Evolutionary conservation across 495 filamentous ascomycete species (phyloP), one percentile per base, ranked within the genome.

Genomic region (Penicillium soppii): DNA sequence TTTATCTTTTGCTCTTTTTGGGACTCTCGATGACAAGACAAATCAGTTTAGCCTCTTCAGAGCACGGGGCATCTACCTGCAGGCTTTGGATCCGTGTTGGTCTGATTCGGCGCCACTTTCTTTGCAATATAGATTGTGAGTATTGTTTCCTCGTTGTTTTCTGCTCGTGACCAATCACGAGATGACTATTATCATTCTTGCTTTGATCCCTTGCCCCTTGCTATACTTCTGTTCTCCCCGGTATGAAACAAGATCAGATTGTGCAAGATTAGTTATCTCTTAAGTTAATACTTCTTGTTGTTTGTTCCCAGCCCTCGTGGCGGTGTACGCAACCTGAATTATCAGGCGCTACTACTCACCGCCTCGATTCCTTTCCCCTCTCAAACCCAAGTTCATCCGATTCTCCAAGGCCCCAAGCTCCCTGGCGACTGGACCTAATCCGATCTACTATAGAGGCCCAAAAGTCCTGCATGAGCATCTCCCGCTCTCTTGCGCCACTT

Each of bases 161-260:
- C 44, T 47, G 15, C 32, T 47, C 54, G 57, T 58, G 61, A 58
- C 61, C 53, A 65, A 62, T 62, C 62, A 59, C 56, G 44, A 54
- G 58, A 63, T 40, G n/a, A 15, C 26, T 27, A 30, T 40, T 42
- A 8, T 16, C 26, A 9, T 22, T 27, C 21, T 32, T 19, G 43
- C 23, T 45, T 35, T 53, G 37, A 25, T 35, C 45, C 25, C 2
- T 37, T 43, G 35, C 27, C 37, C 25, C 20, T 45, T 40, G 26
- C 27, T 22, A 29, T 1, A 15, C 41, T 37, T 27, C 25, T 12
- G 8, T 52, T 21, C 42, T 48, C 22, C 27, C 27, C 20, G 26
- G n/a, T 27, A 47, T n/a, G 29, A 39, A 29, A 15, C 3, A 40
- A 32, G 17, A 20, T 15, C 16, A 41, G 38, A 32, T 16, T 36